Evolutionary conservation across 2,329 filamentous ascomycete genomes (phyloP).

Genomic region (Xylariaceae sp.): DNA sequence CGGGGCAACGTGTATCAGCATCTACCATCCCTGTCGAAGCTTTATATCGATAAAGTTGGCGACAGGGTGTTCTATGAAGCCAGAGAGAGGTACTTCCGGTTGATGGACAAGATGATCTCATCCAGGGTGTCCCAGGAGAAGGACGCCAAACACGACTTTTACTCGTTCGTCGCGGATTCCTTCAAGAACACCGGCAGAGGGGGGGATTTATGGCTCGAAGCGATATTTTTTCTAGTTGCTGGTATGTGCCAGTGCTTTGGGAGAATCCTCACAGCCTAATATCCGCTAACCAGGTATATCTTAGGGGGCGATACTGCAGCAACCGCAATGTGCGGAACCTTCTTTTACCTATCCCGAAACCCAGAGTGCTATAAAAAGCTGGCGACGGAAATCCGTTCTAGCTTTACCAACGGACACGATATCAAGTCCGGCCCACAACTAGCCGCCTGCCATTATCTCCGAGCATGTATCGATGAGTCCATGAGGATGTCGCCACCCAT

Average conservation of each 20-base stretch:
- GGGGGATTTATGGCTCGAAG: constrained; percentile 8
- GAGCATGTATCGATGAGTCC: constrained; percentile 10
- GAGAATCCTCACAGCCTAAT: background rate
- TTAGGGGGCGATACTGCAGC: constrained; percentile 9
- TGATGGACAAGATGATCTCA: constrained; percentile 8
- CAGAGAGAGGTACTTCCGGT: background rate
- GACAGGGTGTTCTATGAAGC: constrained; percentile 1
- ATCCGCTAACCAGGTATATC: background rate
- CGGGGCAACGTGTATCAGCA: background rate
- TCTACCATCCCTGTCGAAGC: background rate
- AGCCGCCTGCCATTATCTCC: constrained; percentile 10
- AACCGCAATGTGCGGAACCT: constrained; percentile 7
- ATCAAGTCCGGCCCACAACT: constrained; percentile 6
- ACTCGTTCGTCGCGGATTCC: constrained; percentile 9
- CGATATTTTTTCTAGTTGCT: constrained; percentile 10
- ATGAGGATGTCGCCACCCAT: constrained; percentile 5
- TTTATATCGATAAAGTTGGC: background rate
- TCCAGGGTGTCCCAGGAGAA: constrained; percentile 4
- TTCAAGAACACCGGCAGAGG: background rate
- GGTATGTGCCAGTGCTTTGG: constrained; percentile 1
- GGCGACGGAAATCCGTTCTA: constrained; percentile 6
- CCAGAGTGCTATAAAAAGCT: constrained; percentile 4
- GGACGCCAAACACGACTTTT: constrained; percentile 14
- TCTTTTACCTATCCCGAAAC: constrained; percentile 14
- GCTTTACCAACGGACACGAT: background rate